phyloP scores from a whole-genome alignment of 495 filamentous ascomycete genomes.

The Xylaria curta region DNA sequence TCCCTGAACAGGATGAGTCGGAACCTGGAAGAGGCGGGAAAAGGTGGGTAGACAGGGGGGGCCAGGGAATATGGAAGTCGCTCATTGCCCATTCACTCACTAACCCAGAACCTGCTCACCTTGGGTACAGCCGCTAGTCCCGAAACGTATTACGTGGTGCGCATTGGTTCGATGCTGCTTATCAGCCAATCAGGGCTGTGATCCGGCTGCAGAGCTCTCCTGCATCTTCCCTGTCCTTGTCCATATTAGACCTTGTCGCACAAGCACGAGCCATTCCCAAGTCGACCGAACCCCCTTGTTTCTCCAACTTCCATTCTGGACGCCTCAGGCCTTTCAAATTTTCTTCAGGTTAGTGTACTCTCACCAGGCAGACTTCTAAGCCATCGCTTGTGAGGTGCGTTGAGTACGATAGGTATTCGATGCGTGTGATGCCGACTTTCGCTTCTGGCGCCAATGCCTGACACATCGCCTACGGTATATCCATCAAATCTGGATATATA shows the following conservation, averaged over 20 bases:
- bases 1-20: background rate
- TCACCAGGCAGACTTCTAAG: background rate
- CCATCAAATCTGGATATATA: conserved; percentile 2
- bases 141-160: conserved; percentile 9
- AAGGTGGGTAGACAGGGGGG: background rate
- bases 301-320: background rate
- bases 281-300: conserved; percentile 9
- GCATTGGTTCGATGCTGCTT: conserved; percentile 8
- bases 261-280: conserved; percentile 21
- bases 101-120: background rate
- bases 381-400: conserved; percentile 5
- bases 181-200: conserved; percentile 21
- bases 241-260: conserved; percentile 10
- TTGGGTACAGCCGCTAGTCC: conserved; percentile 18
- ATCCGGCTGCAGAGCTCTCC: conserved; percentile 13
- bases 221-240: conserved; percentile 22
- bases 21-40: background rate
- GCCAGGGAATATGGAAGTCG: background rate
- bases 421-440: conserved; percentile 16
- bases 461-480: conserved; percentile 20
- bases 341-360: background rate
- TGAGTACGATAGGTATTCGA: conserved; percentile 3
- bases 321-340: conserved; percentile 12
- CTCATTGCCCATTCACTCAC: background rate
- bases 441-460: conserved; percentile 12